Evolutionary conservation across 371 early-diverging fungal genomes (phyloP).

Genomic region (Mortierella sp.): DNA sequence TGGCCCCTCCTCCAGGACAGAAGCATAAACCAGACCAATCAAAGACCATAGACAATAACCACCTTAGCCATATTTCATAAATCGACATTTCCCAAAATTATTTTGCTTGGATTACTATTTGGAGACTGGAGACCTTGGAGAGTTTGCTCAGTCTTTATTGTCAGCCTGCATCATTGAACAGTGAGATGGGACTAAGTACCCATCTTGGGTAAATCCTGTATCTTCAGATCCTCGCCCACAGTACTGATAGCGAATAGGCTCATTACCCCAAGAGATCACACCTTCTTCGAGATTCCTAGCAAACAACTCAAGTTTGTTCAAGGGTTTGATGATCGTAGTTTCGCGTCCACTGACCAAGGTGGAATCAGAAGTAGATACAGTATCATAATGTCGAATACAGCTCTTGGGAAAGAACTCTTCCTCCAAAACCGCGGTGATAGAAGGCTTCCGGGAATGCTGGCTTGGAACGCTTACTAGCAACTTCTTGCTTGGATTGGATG

Average conservation of each 20-base stretch:
- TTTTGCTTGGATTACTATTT: not conserved
- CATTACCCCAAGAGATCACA: conserved; percentile 85
- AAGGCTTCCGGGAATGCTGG: conserved; percentile 80
- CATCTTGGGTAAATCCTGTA: conserved; percentile 25
- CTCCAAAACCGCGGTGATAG: conserved; percentile 55
- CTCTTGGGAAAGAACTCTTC: conserved; percentile 17
- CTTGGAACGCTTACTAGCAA: conserved; percentile 71
- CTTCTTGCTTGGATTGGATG: conserved; percentile 8
- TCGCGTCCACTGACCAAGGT: not conserved
- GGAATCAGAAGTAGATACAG: not conserved
- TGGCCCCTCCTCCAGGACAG: conserved; percentile 36
- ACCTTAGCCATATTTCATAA: conserved; percentile 2
- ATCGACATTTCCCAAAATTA: not conserved
- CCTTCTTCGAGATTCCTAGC: conserved; percentile 74
- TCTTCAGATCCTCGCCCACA: conserved; percentile 25
- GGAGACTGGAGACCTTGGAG: not conserved
- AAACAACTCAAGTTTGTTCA: conserved; percentile 76
- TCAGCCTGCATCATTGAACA: not conserved
- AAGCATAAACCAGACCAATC: conserved; percentile 20
- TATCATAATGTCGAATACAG: not conserved
- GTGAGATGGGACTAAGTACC: conserved; percentile 23
- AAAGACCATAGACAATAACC: not conserved
- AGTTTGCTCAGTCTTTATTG: not conserved
- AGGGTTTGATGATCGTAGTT: conserved; percentile 28
- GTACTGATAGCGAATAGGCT: conserved; percentile 74